phyloP scores from a whole-genome alignment of 23 red algal genomes.

The Cyanidioschyzon merolae region DNA sequence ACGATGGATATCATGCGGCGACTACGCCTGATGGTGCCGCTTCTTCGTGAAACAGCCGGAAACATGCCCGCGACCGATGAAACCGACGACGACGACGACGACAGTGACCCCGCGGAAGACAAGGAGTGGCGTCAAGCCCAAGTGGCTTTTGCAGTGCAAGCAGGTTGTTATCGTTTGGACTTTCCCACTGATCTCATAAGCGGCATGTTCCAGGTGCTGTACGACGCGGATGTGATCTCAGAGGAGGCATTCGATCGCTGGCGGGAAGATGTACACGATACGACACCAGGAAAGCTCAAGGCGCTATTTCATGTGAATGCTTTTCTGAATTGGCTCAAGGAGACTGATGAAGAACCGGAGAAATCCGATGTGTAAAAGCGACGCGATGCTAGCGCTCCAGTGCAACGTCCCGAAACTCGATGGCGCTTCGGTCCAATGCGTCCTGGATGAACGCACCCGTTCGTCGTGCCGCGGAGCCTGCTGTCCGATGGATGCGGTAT shows the following conservation, averaged over 20 bases:
- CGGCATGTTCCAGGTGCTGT: slow-evolving; percentile 43
- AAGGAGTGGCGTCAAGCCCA: slow-evolving; percentile 1
- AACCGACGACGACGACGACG: too few relatives aligned
- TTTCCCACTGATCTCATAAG: slow-evolving; percentile 9
- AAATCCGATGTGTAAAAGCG: too few relatives aligned
- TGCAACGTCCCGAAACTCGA: too few relatives aligned
- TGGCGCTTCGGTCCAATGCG: too few relatives aligned
- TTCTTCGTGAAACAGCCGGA: background rate
- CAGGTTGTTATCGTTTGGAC: background rate
- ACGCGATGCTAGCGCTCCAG: too few relatives aligned
- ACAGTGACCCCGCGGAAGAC: background rate
- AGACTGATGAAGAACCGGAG: slow-evolving; percentile 27
- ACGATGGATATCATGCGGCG: background rate
- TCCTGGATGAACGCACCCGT: too few relatives aligned
- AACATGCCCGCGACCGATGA: too few relatives aligned
- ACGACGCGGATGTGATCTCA: slow-evolving; percentile 44
- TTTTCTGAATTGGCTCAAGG: slow-evolving; percentile 53
- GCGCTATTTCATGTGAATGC: slow-evolving; percentile 37
- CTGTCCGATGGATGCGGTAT: too few relatives aligned
- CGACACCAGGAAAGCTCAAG: slow-evolving; percentile 50
- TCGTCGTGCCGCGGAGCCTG: too few relatives aligned
- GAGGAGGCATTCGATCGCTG: slow-evolving; percentile 38
- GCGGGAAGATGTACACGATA: slow-evolving; percentile 38
- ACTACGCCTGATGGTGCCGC: background rate
- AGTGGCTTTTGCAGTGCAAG: slow-evolving; percentile 3